Conservation (phyloP, 1,139 yeast genomes). For the Eremothecium cymbalariae region DNA sequence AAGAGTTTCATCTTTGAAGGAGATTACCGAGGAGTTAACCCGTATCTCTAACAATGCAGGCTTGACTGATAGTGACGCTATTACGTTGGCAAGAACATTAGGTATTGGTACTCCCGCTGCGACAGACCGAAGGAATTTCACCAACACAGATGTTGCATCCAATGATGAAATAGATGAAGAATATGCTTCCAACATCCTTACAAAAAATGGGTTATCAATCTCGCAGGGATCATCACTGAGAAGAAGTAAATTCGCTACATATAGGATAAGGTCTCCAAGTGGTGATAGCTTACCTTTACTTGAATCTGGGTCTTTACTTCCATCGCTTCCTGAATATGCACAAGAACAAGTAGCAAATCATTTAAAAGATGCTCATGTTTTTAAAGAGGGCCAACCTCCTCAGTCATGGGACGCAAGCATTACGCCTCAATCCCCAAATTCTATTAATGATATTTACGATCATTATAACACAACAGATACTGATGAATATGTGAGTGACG, state of each 20-base stretch:
- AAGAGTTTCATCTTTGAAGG: slow-evolving; percentile 42
- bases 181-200: slow-evolving; percentile 25
- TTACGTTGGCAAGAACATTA: slow-evolving; percentile 63
- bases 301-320: slow-evolving; percentile 1
- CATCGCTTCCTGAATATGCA: slow-evolving; percentile 2
- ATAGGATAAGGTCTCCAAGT: slow-evolving; percentile 18
- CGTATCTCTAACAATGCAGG: slow-evolving; percentile 63
- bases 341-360: slow-evolving; percentile 4
- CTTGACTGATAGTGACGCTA: slow-evolving; percentile 64
- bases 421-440: slow-evolving; percentile 15
- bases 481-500: slow-evolving; percentile 4
- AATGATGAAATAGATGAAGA: slow-evolving; percentile 9
- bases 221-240: slow-evolving; percentile 29
- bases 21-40: slow-evolving; percentile 59
- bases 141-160: slow-evolving; percentile 2
- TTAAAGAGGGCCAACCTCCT: slow-evolving; percentile 8
- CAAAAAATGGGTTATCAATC: slow-evolving; percentile 24
- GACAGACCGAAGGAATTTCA: neutral
- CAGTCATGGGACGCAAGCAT: slow-evolving; percentile 4
- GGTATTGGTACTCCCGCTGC: slow-evolving; percentile 17
- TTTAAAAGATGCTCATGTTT: slow-evolving; percentile 4
- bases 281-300: too few relatives aligned
- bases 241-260: slow-evolving; percentile 29
- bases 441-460: slow-evolving; percentile 22
- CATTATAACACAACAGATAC: slow-evolving; percentile 18